phyloP scores from a whole-genome alignment of 805 yeast genomes.

The Vanderwaltozyma verrucispora region DNA sequence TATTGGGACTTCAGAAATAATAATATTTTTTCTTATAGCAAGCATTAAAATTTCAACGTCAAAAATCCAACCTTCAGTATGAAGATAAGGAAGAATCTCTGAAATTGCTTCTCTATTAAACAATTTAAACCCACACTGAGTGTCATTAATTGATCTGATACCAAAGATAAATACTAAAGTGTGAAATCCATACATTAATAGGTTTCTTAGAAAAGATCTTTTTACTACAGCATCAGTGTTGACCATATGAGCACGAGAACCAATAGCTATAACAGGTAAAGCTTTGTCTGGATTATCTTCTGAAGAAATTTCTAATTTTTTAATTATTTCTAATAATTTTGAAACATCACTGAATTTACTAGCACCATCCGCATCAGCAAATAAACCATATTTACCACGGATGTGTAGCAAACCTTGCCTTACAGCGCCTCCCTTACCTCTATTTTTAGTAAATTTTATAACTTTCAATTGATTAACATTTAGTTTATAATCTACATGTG shows the following conservation, averaged over 20 bases:
- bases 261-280: conserved; percentile 62
- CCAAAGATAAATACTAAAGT: conserved; percentile 82
- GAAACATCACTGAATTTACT: conserved; percentile 63
- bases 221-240: conserved; percentile 94
- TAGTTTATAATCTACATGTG: conserved; percentile 34
- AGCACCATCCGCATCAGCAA: conserved; percentile 99
- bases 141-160: conserved; percentile 74
- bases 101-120: conserved; percentile 62
- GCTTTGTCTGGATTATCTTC: conserved; percentile 10
- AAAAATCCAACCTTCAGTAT: conserved; percentile 97
- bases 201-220: conserved; percentile 76
- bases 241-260: conserved; percentile 96
- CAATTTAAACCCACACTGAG: conserved; percentile 96
- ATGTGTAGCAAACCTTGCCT: conserved; percentile 78
- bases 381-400: conserved; percentile 63
- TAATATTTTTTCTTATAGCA: conserved; percentile 60
- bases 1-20: conserved; percentile 69
- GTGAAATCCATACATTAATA: conserved; percentile 88
- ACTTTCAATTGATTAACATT: conserved; percentile 57
- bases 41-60: conserved; percentile 87
- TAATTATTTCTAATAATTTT: conserved; percentile 36
- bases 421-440: conserved; percentile 97
- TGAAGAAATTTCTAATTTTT: conserved; percentile 4
- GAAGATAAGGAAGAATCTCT: conserved; percentile 76
- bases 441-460: conserved; percentile 55